phyloP scores from a whole-genome alignment of 2,329 filamentous ascomycete genomes.

The Colletotrichum sp. region DNA sequence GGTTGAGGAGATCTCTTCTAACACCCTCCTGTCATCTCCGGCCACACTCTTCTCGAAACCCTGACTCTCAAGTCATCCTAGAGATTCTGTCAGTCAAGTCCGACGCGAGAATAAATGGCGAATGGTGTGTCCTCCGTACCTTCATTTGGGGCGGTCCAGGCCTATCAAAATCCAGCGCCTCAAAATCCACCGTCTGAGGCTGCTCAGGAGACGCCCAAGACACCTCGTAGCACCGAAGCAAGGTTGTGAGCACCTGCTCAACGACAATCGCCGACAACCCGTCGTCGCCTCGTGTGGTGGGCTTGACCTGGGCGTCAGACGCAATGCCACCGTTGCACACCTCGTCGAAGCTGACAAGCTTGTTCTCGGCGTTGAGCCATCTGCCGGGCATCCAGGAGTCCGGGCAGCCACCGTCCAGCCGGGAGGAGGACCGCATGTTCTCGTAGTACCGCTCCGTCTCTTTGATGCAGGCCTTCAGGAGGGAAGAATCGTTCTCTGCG shows the following conservation, averaged over 20 bases:
- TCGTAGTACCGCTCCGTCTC: conserved; percentile 23
- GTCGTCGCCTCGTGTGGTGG: background rate
- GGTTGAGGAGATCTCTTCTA: background rate
- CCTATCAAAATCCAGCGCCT: conserved; percentile 19
- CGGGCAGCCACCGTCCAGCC: background rate
- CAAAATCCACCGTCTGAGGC: background rate
- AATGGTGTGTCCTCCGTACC: background rate
- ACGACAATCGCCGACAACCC: conserved; percentile 19
- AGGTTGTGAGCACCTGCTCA: conserved; percentile 4
- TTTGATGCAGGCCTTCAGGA: conserved; percentile 24
- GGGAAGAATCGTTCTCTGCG: background rate
- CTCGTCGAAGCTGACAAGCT: background rate
- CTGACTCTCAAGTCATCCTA: conserved; percentile 2
- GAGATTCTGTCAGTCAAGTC: background rate
- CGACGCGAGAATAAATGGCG: background rate
- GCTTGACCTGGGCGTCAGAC: background rate
- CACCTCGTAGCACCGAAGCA: conserved; percentile 22
- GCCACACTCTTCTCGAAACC: conserved; percentile 6
- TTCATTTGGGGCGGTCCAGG: conserved; percentile 19
- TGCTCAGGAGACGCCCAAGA: conserved; percentile 9
- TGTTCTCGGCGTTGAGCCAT: conserved; percentile 22
- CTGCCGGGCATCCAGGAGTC: conserved; percentile 22
- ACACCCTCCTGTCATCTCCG: conserved; percentile 11
- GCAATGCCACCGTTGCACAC: background rate
- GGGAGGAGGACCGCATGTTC: conserved; percentile 4